These are phyloP conservation scores for Dacryopinax spathularia DNA, from an alignment of 768 basidiomycete species.

Conservation along the genomic window DNA sequence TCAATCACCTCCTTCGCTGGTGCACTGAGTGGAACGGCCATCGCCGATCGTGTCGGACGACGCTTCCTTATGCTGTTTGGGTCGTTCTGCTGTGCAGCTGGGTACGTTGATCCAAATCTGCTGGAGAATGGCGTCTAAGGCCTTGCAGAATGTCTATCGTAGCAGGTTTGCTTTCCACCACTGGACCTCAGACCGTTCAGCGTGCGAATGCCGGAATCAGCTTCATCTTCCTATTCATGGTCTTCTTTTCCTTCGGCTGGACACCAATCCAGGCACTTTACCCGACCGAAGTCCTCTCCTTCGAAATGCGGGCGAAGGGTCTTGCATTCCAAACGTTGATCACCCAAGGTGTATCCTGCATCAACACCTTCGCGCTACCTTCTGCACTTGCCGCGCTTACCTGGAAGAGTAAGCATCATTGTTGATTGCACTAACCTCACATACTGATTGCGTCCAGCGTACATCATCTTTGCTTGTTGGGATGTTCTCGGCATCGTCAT, in stretches of 20 bases:
- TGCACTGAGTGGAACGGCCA: constrained; percentile 25
- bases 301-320: constrained; percentile 38
- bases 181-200: constrained; percentile 18
- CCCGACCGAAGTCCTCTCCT: constrained; percentile 39
- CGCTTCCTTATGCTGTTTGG: constrained; percentile 32
- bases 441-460: no score
- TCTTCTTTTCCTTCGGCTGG: constrained; percentile 42
- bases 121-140: no score
- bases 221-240: constrained; percentile 25
- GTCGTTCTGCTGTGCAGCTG: constrained; percentile 26
- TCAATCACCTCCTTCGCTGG: constrained; percentile 35
- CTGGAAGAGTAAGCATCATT: constrained; percentile 32
- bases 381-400: constrained; percentile 32
- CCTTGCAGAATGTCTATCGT: constrained; percentile 37
- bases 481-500: constrained; percentile 35
- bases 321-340: constrained; percentile 37
- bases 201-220: constrained; percentile 39
- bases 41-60: constrained; percentile 37
- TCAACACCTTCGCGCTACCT: constrained; percentile 40
- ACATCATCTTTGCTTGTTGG: no score
- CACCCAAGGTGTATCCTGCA: constrained; percentile 31
- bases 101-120: no score
- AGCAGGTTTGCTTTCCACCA: constrained; percentile 33
- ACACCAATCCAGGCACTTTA: constrained; percentile 46
- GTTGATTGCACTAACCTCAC: not conserved